phyloP scores from a whole-genome alignment of 176 grass and related monocot species.

The Miscanthus lutarioriparius region DNA sequence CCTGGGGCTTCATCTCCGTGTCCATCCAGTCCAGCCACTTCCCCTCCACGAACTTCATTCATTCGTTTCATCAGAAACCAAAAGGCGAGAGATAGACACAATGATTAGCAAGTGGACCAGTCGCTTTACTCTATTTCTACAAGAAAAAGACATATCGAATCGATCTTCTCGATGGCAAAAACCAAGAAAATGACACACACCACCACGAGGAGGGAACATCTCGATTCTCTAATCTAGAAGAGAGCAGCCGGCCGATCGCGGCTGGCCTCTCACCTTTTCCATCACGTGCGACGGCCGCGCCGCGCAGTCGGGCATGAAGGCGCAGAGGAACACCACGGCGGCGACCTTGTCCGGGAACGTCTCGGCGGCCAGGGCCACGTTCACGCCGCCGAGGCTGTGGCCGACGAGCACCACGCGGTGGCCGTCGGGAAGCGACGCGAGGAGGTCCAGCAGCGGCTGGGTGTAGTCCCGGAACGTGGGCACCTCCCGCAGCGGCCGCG shows the following conservation, averaged over 20 bases:
- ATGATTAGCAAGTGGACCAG: background rate
- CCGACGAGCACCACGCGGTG: slow-evolving; percentile 73
- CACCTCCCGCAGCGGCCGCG: slow-evolving; percentile 50
- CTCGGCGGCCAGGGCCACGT: slow-evolving; percentile 67
- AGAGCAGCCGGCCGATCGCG: background rate
- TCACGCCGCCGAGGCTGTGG: slow-evolving; percentile 75
- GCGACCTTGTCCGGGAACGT: slow-evolving; percentile 79
- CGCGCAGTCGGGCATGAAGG: slow-evolving; percentile 60
- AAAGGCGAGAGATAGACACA: too few relatives aligned
- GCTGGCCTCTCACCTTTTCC: slow-evolving; percentile 39
- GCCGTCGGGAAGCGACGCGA: slow-evolving; percentile 42
- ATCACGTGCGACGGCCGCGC: slow-evolving; percentile 48
- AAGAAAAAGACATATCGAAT: background rate
- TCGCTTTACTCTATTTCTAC: background rate
- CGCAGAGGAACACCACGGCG: slow-evolving; percentile 65
- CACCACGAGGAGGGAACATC: background rate
- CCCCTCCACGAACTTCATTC: slow-evolving; percentile 36
- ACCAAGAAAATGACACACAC: background rate
- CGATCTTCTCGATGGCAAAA: background rate
- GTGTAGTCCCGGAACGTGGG: slow-evolving; percentile 73
- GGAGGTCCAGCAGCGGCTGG: slow-evolving; percentile 59
- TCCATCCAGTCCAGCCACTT: slow-evolving; percentile 58
- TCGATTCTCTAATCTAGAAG: background rate
- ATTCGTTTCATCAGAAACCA: background rate
- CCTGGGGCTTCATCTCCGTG: slow-evolving; percentile 51